phyloP scores from a whole-genome alignment of 495 filamentous ascomycete species.

The Cenococcum geophilum region DNA sequence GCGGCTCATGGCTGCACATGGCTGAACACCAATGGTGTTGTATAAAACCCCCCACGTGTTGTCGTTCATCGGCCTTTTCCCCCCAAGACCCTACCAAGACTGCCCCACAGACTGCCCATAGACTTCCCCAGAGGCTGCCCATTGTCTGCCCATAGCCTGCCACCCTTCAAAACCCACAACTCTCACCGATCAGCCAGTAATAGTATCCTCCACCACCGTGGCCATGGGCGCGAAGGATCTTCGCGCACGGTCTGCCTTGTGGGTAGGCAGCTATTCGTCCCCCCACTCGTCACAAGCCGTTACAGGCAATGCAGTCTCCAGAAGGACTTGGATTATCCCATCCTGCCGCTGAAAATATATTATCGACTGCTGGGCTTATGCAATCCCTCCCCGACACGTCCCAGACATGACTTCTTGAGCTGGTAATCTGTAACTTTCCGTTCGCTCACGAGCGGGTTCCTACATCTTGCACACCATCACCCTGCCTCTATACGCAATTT shows the following conservation, averaged over 20 bases:
- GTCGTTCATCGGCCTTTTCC: no score
- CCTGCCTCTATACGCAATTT: conserved; percentile 3
- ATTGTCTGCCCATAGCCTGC: not conserved
- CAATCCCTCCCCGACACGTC: not conserved
- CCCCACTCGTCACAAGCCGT: conserved; percentile 10
- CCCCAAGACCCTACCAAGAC: no score
- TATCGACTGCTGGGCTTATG: not conserved
- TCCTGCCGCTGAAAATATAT: not conserved
- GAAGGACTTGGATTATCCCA: no score
- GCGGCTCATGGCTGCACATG: not conserved
- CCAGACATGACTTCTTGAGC: not conserved
- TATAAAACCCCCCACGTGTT: conserved; percentile 20
- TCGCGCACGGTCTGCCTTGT: conserved; percentile 4
- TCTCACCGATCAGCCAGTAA: conserved; percentile 15
- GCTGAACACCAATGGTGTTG: conserved; percentile 21
- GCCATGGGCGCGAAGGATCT: conserved; percentile 12
- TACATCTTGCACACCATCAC: not conserved
- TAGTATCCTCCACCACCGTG: conserved; percentile 10
- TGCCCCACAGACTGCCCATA: no score
- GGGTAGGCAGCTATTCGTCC: not conserved
- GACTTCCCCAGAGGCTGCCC: not conserved
- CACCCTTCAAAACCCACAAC: not conserved
- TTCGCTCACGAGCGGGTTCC: not conserved
- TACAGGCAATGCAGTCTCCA: not conserved
- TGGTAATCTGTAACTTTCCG: not conserved